phyloP scores from a whole-genome alignment of 352 stramenopile genomes.

The Pelagophyceae sp. region DNA sequence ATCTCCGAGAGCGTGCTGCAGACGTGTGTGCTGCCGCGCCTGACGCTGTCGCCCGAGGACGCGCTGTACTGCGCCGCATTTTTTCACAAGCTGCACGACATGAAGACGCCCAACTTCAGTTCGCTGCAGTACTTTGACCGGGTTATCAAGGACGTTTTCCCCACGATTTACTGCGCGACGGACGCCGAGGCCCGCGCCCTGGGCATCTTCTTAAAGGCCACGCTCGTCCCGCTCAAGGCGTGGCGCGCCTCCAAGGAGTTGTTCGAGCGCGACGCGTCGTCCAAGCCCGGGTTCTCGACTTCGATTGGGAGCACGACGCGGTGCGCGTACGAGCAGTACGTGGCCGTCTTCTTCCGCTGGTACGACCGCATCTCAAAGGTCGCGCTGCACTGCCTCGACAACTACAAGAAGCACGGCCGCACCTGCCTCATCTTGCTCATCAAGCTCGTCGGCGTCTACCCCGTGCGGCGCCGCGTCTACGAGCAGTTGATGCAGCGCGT shows the following conservation, averaged over 20 bases:
- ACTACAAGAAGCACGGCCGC: constrained; percentile 60
- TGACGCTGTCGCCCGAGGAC: constrained; percentile 65
- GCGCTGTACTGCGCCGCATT: constrained; percentile 69
- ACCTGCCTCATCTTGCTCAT: constrained; percentile 71
- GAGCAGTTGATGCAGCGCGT: constrained; percentile 57
- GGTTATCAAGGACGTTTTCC: constrained; percentile 17
- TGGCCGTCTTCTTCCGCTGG: constrained; percentile 59
- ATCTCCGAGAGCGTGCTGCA: neutral
- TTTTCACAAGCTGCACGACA: constrained; percentile 61
- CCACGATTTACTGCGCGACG: constrained; percentile 63
- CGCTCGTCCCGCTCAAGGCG: constrained; percentile 51
- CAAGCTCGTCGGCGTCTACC: constrained; percentile 74
- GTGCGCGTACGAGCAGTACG: constrained; percentile 54
- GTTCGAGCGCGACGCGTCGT: constrained; percentile 63
- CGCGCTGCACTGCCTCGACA: constrained; percentile 52
- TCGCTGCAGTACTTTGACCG: constrained; percentile 59
- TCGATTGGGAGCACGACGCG: constrained; percentile 51
- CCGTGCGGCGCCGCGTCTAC: constrained; percentile 48
- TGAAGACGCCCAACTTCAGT: constrained; percentile 60
- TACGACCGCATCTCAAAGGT: constrained; percentile 58
- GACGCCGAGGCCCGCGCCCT: constrained; percentile 70
- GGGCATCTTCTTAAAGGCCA: constrained; percentile 70
- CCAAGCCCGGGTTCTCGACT: constrained; percentile 35
- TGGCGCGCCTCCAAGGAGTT: constrained; percentile 64
- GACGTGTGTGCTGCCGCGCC: constrained; percentile 60